Base-by-base conservation (phyloP, 306 rosid species). In the Adenanthera pavonina region DNA sequence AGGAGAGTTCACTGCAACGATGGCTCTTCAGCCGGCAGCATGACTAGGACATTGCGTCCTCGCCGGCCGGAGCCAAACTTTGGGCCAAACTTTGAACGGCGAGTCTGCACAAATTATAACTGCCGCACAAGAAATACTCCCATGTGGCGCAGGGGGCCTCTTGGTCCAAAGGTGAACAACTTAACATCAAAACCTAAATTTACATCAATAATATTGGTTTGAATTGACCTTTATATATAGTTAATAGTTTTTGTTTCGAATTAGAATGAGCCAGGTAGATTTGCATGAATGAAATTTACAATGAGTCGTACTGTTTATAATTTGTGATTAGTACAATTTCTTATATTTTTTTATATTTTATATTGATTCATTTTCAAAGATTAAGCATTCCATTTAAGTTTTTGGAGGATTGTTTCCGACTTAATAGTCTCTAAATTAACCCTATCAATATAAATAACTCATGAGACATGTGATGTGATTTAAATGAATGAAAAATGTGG, bases 81-180 rank as follows among this genome's bases (percentile, higher is more conserved):
- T 2, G 20, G 6, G 2, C 33, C 13, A 10, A 25, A 10, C 64
- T 12, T 1, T 2, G 20, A 6, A 0, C 2, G 0, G 10, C 59
- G 36, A 25, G 8, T 51, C 5, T 85, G 86, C 68, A 78, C 86
- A 15, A 82, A 85, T 69, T 44, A 8, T 34, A 10, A 5, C 3
- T 85, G 88, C 15, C 34, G 36, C 30, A 74, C 88, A 25, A 82
- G 11, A 62, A 69, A 0, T 25, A 74, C 88, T 52, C 79, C 82
- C 1, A 0, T 82, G 84, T 85, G 88, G 86, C 88, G 86, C 43
- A 74, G 36, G 44, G 88, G 86, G 4, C 88, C 88, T 25, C 70
- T 85, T 0, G 88, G 88, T 61, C 79, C 81, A 61, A 61, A 75
- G 78, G 88, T 83, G 7, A 75, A 25, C 69, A 44, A 73, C 48